Evolutionary conservation across 345 rosid species (phyloP), one percentile per base, ranked within the genome.

Genomic region (Cardamine occulta): DNA sequence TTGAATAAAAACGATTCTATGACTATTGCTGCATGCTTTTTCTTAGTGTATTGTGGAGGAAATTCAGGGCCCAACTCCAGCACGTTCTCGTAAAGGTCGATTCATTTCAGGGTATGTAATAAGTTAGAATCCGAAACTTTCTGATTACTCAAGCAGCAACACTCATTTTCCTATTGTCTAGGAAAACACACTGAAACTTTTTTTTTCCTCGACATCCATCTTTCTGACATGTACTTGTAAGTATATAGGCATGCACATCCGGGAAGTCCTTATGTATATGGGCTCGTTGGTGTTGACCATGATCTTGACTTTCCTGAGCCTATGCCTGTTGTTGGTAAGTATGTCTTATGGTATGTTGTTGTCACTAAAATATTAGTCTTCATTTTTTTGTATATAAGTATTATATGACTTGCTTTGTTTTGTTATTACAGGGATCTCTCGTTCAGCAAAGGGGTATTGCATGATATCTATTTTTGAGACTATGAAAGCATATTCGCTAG

Each of bases 291-390:
- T 71, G 83, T 86, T 68, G 99, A 92, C 82, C 99, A 95, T 26
- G 97, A 95, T 88, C 89, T 95, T 75, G 99, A 95, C 63, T 95
- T 95, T 81, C 99, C 99, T 23, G 97, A 95, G 66, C 97, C 99
- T 60, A 90, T 95, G 96, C 99, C 96, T 35, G 96, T 95, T 23
- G 81, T 92, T 72, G 99, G 97, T 95, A 86, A 76, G 86, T 17
- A 57, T 56, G 65, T 18, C 57, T 24, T 51, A 37, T 60, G 57
- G 57, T n/a, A 28, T 28, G 15, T 6, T 69, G 14, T 40, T 40
- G 61, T 63, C 47, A 63, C 15, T 47, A 47, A 32, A 19, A 45
- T 54, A 54, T 17, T 63, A 8, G 15, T 6, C 29, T 37, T 55
- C 14, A 8, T 42, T 32, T 54, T 31, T 18, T 61, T 55, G 37